Evolutionary conservation across 208 protist genomes (phyloP).

Genomic region (Dictyostelium gargantuum): DNA sequence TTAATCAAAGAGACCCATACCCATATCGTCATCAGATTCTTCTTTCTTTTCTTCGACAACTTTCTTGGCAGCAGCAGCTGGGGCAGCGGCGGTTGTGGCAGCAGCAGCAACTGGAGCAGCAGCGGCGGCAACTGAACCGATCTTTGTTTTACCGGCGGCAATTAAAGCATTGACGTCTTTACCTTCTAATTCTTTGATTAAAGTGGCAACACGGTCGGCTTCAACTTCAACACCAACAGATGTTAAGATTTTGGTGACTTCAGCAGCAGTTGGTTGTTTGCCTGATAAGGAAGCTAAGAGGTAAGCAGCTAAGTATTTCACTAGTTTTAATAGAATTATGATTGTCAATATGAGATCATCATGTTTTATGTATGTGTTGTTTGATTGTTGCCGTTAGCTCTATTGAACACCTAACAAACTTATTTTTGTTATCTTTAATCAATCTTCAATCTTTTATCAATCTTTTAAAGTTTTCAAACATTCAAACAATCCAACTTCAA

Average conservation of each 20-base stretch:
- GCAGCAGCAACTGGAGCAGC: constrained; percentile 71
- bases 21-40: constrained; percentile 75
- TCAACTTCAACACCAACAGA: constrained; percentile 83
- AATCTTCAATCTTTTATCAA: too few relatives aligned
- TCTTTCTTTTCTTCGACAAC: constrained; percentile 82
- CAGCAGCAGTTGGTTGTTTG: constrained; percentile 77
- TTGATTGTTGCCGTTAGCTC: too few relatives aligned
- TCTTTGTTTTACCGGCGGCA: constrained; percentile 81
- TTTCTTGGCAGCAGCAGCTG: constrained; percentile 75
- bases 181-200: constrained; percentile 77
- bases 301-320: constrained; percentile 86
- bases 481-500: too few relatives aligned
- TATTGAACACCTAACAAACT: too few relatives aligned
- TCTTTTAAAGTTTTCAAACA: too few relatives aligned
- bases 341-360: not conserved
- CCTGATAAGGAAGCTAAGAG: constrained; percentile 86
- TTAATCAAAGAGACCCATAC: constrained; percentile 76
- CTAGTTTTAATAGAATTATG: constrained; percentile 30
- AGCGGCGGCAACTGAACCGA: constrained; percentile 73
- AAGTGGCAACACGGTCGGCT: constrained; percentile 61
- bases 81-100: constrained; percentile 63
- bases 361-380: too few relatives aligned
- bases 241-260: constrained; percentile 85
- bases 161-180: constrained; percentile 83
- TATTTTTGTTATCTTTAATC: too few relatives aligned